phyloP scores from a whole-genome alignment of 2,329 filamentous ascomycete species.

The Hymenoscyphus repandus region DNA sequence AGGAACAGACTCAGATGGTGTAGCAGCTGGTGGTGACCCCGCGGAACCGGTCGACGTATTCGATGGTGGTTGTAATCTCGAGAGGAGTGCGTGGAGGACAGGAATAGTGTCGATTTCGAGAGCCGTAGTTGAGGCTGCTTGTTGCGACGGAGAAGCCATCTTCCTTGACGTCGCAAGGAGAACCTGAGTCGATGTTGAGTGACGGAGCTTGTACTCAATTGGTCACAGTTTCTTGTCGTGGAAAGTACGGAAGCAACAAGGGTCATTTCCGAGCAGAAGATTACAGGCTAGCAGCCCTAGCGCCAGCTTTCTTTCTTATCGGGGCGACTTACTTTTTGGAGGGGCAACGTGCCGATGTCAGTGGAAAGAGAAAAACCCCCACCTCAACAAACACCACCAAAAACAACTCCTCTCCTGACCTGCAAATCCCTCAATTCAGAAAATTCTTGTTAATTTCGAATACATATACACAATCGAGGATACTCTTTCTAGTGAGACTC shows the following conservation, averaged over 20 bases:
- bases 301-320: conserved; percentile 12
- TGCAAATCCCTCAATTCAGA: conserved; percentile 6
- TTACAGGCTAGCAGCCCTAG: not conserved
- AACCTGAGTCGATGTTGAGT: no score
- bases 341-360: conserved; percentile 7
- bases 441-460: not conserved
- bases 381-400: conserved; percentile 6
- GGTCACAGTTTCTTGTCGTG: no score
- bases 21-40: conserved; percentile 27
- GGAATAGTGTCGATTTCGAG: conserved; percentile 72
- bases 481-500: conserved; percentile 4
- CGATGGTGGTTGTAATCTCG: conserved; percentile 57
- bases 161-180: conserved; percentile 2
- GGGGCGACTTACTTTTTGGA: conserved; percentile 17
- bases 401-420: not conserved
- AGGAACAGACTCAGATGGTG: conserved; percentile 33
- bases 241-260: not conserved
- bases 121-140: conserved; percentile 29
- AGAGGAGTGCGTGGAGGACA: conserved; percentile 71
- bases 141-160: conserved; percentile 20
- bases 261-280: no score
- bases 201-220: no score
- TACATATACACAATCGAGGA: conserved; percentile 1
- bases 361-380: conserved; percentile 12
- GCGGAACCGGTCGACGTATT: conserved; percentile 31